Evolutionary conservation across 306 rosid genomes (phyloP).

Genomic region (Argentina anserina): DNA sequence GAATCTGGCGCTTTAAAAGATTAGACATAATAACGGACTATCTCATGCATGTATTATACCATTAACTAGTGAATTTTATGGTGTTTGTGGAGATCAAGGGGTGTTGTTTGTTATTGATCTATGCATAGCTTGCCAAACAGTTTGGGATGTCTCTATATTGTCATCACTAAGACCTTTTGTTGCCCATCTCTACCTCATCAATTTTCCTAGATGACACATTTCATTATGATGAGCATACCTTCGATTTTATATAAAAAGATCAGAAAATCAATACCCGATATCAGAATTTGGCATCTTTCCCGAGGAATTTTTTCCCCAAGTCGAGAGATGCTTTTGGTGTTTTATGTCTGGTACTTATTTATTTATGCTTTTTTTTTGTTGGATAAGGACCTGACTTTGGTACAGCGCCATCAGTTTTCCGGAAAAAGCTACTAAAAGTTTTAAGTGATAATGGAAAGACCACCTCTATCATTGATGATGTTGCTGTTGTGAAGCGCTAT

Average conservation of each 20-base stretch:
- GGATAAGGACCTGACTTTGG: slow-evolving; percentile 89
- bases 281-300: not conserved
- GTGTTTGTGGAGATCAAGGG: not conserved
- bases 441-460: slow-evolving; percentile 70
- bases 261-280: not conserved
- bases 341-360: slow-evolving; percentile 4
- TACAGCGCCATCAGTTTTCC: slow-evolving; percentile 64
- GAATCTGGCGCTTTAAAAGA: slow-evolving; percentile 83
- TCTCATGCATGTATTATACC: slow-evolving; percentile 2
- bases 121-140: not conserved
- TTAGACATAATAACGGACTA: slow-evolving; percentile 53
- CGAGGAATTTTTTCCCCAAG: not conserved
- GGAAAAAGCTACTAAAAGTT: slow-evolving; percentile 66
- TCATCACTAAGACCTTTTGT: not conserved
- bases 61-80: not conserved
- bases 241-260: not conserved
- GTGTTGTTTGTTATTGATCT: not conserved
- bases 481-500: slow-evolving; percentile 76
- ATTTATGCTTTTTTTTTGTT: not conserved
- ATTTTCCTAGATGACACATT: not conserved
- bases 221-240: not conserved
- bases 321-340: not conserved
- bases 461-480: slow-evolving; percentile 72
- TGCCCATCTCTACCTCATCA: not conserved
- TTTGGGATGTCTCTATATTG: too few species aligned